A percentile compares a stretch with the other conserved stretches of the same genome.
Conservation (phyloP, 2,329 filamentous ascomycete genomes). For the Colletotrichum caudatum region DNA sequence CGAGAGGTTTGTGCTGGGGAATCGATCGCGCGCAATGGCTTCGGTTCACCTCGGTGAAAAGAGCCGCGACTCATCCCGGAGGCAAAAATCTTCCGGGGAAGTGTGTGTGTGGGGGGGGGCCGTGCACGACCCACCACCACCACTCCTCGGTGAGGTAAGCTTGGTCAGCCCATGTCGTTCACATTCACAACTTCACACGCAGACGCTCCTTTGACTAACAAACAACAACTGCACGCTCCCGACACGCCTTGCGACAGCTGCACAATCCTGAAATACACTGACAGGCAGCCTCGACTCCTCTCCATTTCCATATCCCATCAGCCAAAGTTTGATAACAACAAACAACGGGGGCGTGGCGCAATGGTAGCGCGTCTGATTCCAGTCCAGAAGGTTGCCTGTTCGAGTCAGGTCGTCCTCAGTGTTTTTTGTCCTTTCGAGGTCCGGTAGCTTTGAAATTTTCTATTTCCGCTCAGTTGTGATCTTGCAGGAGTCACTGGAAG, state of each 20-base stretch:
- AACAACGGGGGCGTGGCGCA: slow-evolving; percentile 34
- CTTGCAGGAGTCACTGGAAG: neutral
- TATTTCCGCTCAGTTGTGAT: no score
- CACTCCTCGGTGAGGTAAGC: slow-evolving; percentile 3
- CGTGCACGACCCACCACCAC: neutral
- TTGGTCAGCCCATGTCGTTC: neutral
- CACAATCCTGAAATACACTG: no score
- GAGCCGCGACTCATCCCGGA: neutral
- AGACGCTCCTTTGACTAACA: no score
- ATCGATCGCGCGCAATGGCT: neutral
- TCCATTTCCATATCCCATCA: neutral
- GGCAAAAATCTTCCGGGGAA: slow-evolving; percentile 11
- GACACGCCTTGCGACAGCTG: no score
- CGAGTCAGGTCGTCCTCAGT: slow-evolving; percentile 36
- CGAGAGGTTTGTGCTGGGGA: neutral
- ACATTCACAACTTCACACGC: neutral
- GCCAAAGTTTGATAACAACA: neutral
- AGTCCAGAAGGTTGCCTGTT: slow-evolving; percentile 40
- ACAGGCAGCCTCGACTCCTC: no score
- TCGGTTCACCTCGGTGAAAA: slow-evolving; percentile 27
- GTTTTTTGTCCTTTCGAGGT: neutral
- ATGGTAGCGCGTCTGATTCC: slow-evolving; percentile 41
- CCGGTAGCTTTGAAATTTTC: no score
- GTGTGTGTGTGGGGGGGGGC: neutral
- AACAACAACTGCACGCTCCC: neutral